Evolutionary conservation across 1,284 basidiomycete genomes (phyloP), one percentile per base, ranked within the genome.

Genomic region (Leccinum huronense): DNA sequence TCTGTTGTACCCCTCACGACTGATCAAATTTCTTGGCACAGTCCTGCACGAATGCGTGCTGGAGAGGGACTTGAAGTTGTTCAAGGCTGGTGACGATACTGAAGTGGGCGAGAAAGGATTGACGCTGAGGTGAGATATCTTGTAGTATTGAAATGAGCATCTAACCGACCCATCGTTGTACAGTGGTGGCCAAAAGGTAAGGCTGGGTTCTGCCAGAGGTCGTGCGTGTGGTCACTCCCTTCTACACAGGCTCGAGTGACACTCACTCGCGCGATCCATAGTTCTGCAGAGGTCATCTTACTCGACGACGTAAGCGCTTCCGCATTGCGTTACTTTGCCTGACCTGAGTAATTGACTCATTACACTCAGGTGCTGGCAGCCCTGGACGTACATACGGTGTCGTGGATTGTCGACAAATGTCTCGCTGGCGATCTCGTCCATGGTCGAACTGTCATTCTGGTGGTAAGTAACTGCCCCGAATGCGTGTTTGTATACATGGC

Each of bases 161-260:
- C 33, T 16, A n/a, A n/a, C 3, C 0, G 1, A 40, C 9, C 40
- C 16, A 7, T 45, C 30, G 16, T 33, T 48, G 19, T 19, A 16
- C 11, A 58, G 58, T 33, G 58, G 58, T 2, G 58, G 58, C 7
- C 58, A 58, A 45, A 45, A 58, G 58, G 58, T 58, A 31, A 58
- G 58, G 1, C n/a, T 3, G 5, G 16, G 58, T 33, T 13, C 27
- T 31, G 30, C 5, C 19, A 2, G 7, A 33, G 38, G 11, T 33
- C 16, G 5, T 45, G 11, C 40, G 19, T n/a, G 14, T 8, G 6
- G 11, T 58, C 30, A 31, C 30, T 3, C 13, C 7, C 57, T 33
- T 62, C 14, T 19, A 7, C 34, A 30, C 19, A 42, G 59, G 59
- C 60, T 62, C 60, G 59, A 16, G n/a, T 61, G 31, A 61, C 60